Percentiles rank a stretch among this genome's conserved stretches.
Conservation (phyloP, 305 asterid species). For the Solanum hybrid region DNA sequence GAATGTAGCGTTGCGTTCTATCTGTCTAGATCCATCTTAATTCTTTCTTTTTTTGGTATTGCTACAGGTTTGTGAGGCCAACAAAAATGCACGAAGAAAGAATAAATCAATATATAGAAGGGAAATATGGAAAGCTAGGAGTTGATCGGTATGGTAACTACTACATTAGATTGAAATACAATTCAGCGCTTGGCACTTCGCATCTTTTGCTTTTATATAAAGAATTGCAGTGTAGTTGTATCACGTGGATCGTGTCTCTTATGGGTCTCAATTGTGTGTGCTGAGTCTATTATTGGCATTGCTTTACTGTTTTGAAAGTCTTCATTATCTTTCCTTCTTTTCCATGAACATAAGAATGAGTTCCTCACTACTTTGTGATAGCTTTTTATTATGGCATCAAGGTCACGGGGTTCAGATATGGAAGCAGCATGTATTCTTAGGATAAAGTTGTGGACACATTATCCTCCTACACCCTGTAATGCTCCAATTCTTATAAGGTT, state of each 20-base stretch:
- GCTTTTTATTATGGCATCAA: neutral
- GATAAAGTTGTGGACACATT: neutral
- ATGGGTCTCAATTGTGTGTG: neutral
- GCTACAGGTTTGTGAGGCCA: constrained; percentile 89
- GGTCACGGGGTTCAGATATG: neutral
- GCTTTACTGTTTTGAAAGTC: neutral
- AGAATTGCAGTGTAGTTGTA: neutral
- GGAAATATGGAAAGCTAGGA: constrained; percentile 78
- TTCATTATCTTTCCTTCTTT: neutral
- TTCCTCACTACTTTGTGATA: neutral
- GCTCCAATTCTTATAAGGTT: neutral
- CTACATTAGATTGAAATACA: neutral
- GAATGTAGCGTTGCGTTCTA: neutral
- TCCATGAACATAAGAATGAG: neutral
- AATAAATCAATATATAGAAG: constrained; percentile 64
- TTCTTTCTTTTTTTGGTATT: neutral
- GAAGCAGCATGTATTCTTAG: neutral
- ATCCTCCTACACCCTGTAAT: neutral
- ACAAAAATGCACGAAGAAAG: constrained; percentile 68
- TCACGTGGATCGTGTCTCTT: neutral
- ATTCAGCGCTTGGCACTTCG: neutral
- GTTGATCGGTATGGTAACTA: constrained; percentile 65
- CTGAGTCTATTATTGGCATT: neutral
- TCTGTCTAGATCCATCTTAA: neutral
- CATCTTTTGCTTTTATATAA: neutral